Evolutionary conservation across 805 yeast genomes (phyloP), one percentile per base, ranked within the genome.

Genomic region (Babjeviella inositovora): DNA sequence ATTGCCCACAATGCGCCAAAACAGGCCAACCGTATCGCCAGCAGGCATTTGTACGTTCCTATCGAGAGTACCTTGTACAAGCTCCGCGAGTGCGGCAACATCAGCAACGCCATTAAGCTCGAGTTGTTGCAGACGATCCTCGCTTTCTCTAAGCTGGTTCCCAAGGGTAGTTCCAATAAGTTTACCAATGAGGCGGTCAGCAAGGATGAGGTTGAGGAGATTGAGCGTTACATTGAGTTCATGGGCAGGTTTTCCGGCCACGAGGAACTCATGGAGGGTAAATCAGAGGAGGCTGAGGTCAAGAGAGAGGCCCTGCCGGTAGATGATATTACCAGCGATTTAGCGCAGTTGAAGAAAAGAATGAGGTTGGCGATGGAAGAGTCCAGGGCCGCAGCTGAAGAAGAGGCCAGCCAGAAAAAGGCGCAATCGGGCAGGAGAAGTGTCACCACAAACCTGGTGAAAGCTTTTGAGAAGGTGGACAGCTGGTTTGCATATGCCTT

Each of bases 321-420:
- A 13, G 16, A 22, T 7, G 24, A 24, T n/a, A 10, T 23, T 9
- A 8, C 41, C 5, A 29, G 30, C 3, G 56, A 51, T 26, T 18
- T 44, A 17, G 50, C 37, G 15, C 34, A 28, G 15, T 26, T 47
- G 23, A 47, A 41, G 28, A 37, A 35, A 27, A 32, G 45, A 17
- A 26, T 35, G 25, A 31, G 29, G 23, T 22, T 29, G 11, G 22
- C 20, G n/a, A 19, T 27, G 13, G 22, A 24, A 9, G 23, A 24
- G n/a, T n/a, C n/a, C n/a, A n/a, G n/a, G n/a, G n/a, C n/a, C n/a
- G n/a, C n/a, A n/a, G n/a, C n/a, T n/a, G n/a, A n/a, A n/a, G n/a
- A n/a, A n/a, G n/a, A n/a, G n/a, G n/a, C n/a, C n/a, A n/a, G n/a
- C n/a, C n/a, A n/a, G n/a, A n/a, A n/a, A n/a, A n/a, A n/a, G n/a